Percentiles rank a stretch among this genome's conserved stretches.
phyloP scores from a whole-genome alignment of 495 filamentous ascomycete species.

The Penicillium silybi region DNA sequence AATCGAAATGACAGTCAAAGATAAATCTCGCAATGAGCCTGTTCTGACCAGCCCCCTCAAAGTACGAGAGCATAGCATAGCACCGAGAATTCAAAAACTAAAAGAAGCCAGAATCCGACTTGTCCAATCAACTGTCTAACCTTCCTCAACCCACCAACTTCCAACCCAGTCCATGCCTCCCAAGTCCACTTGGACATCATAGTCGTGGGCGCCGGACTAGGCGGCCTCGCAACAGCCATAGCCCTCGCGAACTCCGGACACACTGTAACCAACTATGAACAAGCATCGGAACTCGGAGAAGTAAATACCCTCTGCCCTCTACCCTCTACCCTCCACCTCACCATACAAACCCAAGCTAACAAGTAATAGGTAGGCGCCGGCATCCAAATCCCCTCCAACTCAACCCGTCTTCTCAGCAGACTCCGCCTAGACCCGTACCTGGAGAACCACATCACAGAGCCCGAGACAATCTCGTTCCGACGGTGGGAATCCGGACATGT shows the following conservation, averaged over 20 bases:
- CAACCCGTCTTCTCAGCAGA: conserved; percentile 40
- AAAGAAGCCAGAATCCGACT: conserved; percentile 2
- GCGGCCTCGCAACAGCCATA: conserved; percentile 49
- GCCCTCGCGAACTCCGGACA: conserved; percentile 40
- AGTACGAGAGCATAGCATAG: not conserved
- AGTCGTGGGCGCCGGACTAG: conserved; percentile 31
- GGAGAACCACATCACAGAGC: conserved; percentile 26
- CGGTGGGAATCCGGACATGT: conserved; percentile 39
- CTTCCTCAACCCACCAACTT: conserved; percentile 4
- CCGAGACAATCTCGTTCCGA: conserved; percentile 35
- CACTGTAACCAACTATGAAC: conserved; percentile 46
- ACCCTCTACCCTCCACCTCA: not conserved
- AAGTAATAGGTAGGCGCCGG: conserved; percentile 49
- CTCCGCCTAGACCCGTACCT: conserved; percentile 37
- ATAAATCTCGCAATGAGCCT: not conserved
- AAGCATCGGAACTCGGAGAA: conserved; percentile 36
- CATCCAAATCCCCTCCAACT: conserved; percentile 56
- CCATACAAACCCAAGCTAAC: not conserved
- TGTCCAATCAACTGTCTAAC: conserved; percentile 16
- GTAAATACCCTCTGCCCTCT: conserved; percentile 1
- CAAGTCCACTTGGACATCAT: conserved; percentile 26
- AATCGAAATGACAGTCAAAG: not conserved
- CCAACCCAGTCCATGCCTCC: not conserved
- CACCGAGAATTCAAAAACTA: not conserved
- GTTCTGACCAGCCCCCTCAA: not conserved